These are phyloP conservation scores for Grosmannia penicillata DNA, from an alignment of 2,329 filamentous ascomycete species.

Conservation along the genomic window DNA sequence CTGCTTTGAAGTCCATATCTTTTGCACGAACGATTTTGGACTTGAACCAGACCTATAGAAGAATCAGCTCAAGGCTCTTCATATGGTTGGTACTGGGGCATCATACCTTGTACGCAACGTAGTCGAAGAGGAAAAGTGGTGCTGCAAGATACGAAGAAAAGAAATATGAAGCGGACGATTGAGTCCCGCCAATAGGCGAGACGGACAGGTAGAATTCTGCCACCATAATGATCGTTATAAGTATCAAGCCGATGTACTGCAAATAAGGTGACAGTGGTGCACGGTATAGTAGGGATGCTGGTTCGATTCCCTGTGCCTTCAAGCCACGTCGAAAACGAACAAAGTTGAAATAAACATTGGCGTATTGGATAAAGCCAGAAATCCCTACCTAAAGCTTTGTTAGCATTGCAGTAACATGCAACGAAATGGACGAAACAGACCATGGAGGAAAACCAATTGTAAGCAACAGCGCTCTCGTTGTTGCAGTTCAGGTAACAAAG, in stretches of 20 bases:
- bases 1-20: not conserved
- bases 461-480: conserved; percentile 40
- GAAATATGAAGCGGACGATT: conserved; percentile 48
- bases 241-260: conserved; percentile 14
- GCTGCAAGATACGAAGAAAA: conserved; percentile 36
- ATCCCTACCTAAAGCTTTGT: too few species aligned
- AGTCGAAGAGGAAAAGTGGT: conserved; percentile 34
- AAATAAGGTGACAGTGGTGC: conserved; percentile 21
- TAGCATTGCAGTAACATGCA: too few species aligned
- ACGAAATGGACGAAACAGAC: too few species aligned
- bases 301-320: conserved; percentile 36
- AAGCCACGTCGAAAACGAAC: conserved; percentile 49
- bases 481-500: conserved; percentile 55
- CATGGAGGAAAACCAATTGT: conserved; percentile 60
- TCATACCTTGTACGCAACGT: conserved; percentile 45
- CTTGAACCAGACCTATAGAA: not conserved
- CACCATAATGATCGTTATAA: conserved; percentile 37
- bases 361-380: conserved; percentile 55
- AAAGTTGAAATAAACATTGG: conserved; percentile 47
- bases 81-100: too few species aligned
- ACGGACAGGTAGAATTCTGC: conserved; percentile 32
- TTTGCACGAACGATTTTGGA: not conserved
- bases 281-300: conserved; percentile 37
- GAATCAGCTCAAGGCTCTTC: too few species aligned
- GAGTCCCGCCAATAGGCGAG: conserved; percentile 34